phyloP scores from a whole-genome alignment of 176 grass and related monocot genomes.

The Neostapfia colusana region DNA sequence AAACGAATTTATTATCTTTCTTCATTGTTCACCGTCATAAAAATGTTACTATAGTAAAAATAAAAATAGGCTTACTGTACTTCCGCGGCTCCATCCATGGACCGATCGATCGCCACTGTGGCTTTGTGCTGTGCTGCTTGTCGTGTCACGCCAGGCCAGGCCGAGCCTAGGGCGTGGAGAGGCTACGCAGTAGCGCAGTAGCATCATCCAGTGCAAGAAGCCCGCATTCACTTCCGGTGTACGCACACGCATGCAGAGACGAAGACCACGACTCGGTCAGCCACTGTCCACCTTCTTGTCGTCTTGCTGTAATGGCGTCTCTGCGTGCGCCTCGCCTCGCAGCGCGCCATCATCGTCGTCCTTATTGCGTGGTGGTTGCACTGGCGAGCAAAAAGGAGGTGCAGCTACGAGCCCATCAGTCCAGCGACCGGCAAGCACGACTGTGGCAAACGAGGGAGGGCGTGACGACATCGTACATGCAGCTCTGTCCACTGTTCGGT shows the following conservation, averaged over 20 bases:
- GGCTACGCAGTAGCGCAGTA: background rate
- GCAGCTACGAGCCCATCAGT: background rate
- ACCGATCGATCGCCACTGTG: background rate
- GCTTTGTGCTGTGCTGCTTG: background rate
- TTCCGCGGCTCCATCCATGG: no score
- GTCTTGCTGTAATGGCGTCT: background rate
- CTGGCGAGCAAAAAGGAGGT: slow-evolving; percentile 3
- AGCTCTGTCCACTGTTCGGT: no score
- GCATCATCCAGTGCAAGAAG: slow-evolving; percentile 10
- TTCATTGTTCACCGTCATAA: no score
- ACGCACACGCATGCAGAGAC: background rate
- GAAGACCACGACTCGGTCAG: background rate
- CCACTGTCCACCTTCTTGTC: background rate
- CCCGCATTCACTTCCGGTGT: background rate
- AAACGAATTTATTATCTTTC: no score
- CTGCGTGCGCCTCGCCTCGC: background rate
- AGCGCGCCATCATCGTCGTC: no score
- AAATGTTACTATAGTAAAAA: no score
- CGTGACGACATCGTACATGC: no score
- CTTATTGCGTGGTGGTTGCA: background rate
- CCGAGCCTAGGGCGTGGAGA: slow-evolving; percentile 3
- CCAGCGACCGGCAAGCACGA: background rate
- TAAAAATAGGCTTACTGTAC: background rate
- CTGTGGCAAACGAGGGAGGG: no score
- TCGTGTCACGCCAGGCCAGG: no score